Conservation (phyloP, 2,329 filamentous ascomycete genomes). For the Fusarium napiforme region DNA sequence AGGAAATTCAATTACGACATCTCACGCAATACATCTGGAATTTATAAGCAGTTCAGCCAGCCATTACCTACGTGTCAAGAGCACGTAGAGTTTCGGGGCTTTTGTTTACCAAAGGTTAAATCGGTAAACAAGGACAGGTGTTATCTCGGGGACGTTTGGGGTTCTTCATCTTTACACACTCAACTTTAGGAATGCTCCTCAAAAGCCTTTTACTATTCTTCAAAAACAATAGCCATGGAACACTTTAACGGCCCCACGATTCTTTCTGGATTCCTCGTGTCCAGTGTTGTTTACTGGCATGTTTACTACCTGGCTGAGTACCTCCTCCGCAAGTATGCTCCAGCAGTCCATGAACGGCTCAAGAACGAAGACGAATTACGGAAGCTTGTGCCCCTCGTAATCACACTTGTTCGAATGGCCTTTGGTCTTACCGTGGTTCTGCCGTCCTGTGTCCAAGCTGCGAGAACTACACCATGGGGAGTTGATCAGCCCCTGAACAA, state of each 20-base stretch:
- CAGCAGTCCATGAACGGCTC: conserved; percentile 25
- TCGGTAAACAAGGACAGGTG: background rate
- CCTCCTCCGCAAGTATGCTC: conserved; percentile 18
- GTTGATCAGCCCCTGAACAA: conserved; percentile 30
- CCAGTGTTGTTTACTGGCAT: conserved; percentile 37
- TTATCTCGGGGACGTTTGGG: background rate
- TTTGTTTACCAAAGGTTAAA: conserved; percentile 6
- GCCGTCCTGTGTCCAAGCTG: conserved; percentile 35
- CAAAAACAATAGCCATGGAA: conserved; percentile 4
- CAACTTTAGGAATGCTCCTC: background rate
- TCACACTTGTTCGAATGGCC: conserved; percentile 36
- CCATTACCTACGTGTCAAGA: background rate
- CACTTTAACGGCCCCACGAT: conserved; percentile 28
- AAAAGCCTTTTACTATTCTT: background rate
- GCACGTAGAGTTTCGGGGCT: background rate
- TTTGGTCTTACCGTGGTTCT: conserved; percentile 44
- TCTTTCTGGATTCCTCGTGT: conserved; percentile 32
- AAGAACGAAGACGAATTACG: conserved; percentile 15
- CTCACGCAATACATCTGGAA: background rate
- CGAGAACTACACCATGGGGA: conserved; percentile 36
- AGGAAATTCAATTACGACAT: background rate
- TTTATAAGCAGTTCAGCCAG: background rate
- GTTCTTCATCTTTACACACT: background rate
- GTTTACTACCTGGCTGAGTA: conserved; percentile 19
- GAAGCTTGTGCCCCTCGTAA: conserved; percentile 30